Conservation (phyloP, 2,329 filamentous ascomycete genomes). For the Microascus cirrosus region DNA sequence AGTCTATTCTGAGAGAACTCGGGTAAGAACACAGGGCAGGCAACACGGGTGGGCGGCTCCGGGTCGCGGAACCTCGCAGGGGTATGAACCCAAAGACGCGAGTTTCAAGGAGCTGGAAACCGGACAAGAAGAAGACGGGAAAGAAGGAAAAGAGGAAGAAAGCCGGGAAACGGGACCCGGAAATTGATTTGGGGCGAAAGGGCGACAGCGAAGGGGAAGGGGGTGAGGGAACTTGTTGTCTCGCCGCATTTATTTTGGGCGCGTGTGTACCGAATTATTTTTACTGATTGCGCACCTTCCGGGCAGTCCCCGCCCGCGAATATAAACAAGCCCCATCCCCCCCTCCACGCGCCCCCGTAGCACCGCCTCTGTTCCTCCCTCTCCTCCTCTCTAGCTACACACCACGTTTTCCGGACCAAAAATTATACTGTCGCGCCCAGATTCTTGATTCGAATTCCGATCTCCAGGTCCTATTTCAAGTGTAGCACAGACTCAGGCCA, state of each 20-base stretch:
- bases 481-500: neutral
- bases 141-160: neutral
- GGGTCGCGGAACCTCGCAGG: neutral
- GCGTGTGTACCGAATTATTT: slow-evolving; percentile 6
- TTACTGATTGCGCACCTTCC: slow-evolving; percentile 45
- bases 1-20: neutral
- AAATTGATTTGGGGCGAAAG: neutral
- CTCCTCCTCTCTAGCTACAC: slow-evolving; percentile 14
- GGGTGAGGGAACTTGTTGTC: neutral
- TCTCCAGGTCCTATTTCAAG: slow-evolving; percentile 5
- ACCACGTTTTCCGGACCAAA: slow-evolving; percentile 21
- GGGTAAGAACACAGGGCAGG: neutral
- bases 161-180: neutral
- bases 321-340: slow-evolving; percentile 47
- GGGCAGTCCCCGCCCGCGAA: slow-evolving; percentile 41
- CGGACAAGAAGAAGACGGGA: neutral
- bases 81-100: neutral
- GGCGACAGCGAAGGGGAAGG: neutral
- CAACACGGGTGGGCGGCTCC: neutral
- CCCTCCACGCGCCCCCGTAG: slow-evolving; percentile 37
- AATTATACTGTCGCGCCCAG: neutral
- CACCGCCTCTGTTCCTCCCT: slow-evolving; percentile 20
- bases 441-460: slow-evolving; percentile 5
- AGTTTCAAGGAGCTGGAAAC: neutral
- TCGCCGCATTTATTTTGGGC: neutral